These are phyloP conservation scores for Podospora sp. DNA, from an alignment of 495 filamentous ascomycete genomes.

Conservation along the genomic window DNA sequence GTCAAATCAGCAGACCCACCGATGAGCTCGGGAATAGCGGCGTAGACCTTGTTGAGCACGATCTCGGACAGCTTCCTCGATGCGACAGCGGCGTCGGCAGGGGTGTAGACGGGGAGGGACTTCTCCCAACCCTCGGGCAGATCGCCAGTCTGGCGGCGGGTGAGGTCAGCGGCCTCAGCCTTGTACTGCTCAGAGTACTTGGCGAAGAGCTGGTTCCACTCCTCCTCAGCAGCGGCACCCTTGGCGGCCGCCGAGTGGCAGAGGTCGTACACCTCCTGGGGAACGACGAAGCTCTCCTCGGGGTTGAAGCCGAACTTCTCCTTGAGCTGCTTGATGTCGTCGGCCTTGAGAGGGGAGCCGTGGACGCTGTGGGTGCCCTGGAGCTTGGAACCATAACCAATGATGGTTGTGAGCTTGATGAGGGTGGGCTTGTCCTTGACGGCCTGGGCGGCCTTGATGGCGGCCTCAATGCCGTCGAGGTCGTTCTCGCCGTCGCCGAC, in stretches of 20 bases:
- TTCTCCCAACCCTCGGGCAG: slow-evolving; percentile 98
- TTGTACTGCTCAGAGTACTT: slow-evolving; percentile 81
- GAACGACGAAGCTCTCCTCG: slow-evolving; percentile 88
- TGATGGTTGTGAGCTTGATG: slow-evolving; percentile 97
- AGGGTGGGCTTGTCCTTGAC: slow-evolving; percentile 95
- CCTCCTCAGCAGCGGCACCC: slow-evolving; percentile 87
- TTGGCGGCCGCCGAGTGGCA: slow-evolving; percentile 80
- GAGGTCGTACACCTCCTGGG: slow-evolving; percentile 89
- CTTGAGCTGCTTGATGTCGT: slow-evolving; percentile 92
- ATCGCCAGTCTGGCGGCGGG: slow-evolving; percentile 76
- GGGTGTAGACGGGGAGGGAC: slow-evolving; percentile 87
- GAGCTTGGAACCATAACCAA: slow-evolving; percentile 93
- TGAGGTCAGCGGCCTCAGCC: slow-evolving; percentile 75
- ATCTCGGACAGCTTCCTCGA: slow-evolving; percentile 95
- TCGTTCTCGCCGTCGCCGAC: slow-evolving; percentile 92
- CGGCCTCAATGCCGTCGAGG: slow-evolving; percentile 82
- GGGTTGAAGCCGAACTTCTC: slow-evolving; percentile 93
- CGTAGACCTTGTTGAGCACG: slow-evolving; percentile 86
- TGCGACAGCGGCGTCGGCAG: slow-evolving; percentile 79
- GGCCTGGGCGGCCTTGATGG: slow-evolving; percentile 79
- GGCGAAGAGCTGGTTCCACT: slow-evolving; percentile 92
- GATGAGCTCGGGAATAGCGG: slow-evolving; percentile 82
- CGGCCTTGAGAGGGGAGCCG: slow-evolving; percentile 90
- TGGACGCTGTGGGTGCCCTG: slow-evolving; percentile 94
- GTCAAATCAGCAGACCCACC: slow-evolving; percentile 98